Conservation (phyloP, 768 basidiomycete genomes). For the Phylloporus sp. region DNA sequence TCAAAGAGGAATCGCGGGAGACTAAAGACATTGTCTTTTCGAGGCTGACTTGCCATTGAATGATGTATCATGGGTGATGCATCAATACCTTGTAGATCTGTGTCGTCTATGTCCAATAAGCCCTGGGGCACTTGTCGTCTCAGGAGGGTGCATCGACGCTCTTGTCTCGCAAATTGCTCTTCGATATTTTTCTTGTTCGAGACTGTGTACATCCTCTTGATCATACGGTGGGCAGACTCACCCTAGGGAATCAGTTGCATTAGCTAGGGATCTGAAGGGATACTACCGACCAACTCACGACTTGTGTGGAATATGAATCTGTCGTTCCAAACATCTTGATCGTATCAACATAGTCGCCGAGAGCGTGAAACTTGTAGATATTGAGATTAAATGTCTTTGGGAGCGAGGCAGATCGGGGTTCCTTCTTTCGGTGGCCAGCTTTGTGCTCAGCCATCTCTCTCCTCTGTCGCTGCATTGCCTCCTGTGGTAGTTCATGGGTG, state of each 20-base stretch:
- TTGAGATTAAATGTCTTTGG: conserved; percentile 20
- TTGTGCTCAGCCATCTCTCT: neutral
- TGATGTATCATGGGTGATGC: neutral
- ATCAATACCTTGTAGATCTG: neutral
- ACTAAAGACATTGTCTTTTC: neutral
- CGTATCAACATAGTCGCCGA: conserved; percentile 18
- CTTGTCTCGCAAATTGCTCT: neutral
- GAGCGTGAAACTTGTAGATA: conserved; percentile 29
- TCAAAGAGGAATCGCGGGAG: neutral
- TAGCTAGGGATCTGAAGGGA: neutral
- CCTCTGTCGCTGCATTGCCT: neutral
- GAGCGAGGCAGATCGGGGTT: neutral
- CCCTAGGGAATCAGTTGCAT: conserved; percentile 1
- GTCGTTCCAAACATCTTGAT: conserved; percentile 23
- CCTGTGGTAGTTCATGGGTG: neutral
- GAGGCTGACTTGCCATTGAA: neutral
- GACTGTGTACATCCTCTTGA: neutral
- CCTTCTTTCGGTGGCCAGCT: neutral
- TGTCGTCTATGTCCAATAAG: neutral
- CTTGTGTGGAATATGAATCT: conserved; percentile 15
- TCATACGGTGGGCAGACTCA: neutral
- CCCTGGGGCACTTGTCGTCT: neutral
- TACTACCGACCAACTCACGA: neutral
- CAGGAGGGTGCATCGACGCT: neutral
- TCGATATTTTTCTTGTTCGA: neutral